Evolutionary conservation across 768 basidiomycete genomes (phyloP), one percentile per base, ranked within the genome.

Genomic region (Pleurotus eryngii): DNA sequence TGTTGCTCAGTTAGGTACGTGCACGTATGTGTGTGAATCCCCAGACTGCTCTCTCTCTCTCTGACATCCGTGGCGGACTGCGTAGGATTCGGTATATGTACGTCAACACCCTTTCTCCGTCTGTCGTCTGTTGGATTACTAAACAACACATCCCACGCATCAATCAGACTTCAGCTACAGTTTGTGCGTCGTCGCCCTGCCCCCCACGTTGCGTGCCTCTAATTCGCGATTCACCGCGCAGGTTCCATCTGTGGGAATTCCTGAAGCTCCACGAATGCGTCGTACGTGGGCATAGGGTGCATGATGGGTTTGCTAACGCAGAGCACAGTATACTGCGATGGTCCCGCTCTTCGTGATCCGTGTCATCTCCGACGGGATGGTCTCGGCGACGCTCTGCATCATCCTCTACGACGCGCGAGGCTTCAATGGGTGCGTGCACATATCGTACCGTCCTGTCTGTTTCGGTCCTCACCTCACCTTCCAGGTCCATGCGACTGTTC

Each of bases 171-270:
- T 53, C 22, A 53, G 50, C 14, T 53, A 53, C 37, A 20, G 40
- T 3, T 18, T 53, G 50, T 53, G 18, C 50, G 50, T 53, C 11
- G 6, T 39, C n/a, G 27, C 27, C 27, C 27, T 20, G 20, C 24
- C 14, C 17, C 20, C 49, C 26, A 22, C 27, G 2, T 5, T n/a
- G 6, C 20, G 20, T 20, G 20, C 20, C 20, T 20, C 20, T 20
- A 20, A 22, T 26, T 47, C 17, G 20, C 46, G 22, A 3, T 4
- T 47, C n/a, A 14, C 11, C 14, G 20, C 5, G 5, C 17, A 53
- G 50, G 22, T 53, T 53, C 38, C n/a, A 38, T 42, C 37, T 53
- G 37, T 53, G 50, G 50, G 37, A 53, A n/a, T 7, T 53, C 7
- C 38, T 42, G 15, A 37, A 22, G 5, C 38, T 53, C 9, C 50